A percentile compares a stretch with the other conserved stretches of the same genome.
Evolutionary conservation across 768 basidiomycete species (phyloP).

Genomic region (Paxillus rubicundulus): DNA sequence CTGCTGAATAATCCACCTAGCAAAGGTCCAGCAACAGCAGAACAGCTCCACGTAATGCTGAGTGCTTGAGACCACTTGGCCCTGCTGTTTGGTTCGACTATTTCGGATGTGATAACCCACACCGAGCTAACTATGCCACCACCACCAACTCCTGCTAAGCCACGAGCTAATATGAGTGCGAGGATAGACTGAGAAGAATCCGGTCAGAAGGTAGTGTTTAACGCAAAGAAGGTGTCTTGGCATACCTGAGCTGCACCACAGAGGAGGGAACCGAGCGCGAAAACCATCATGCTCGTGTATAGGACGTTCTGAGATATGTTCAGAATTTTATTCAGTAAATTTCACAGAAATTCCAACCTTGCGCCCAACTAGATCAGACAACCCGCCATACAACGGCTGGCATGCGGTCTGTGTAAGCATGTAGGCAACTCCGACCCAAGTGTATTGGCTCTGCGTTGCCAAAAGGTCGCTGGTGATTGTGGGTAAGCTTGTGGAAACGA

Average conservation of each 20-base stretch:
- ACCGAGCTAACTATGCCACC: conserved; percentile 85
- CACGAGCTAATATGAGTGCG: conserved; percentile 68
- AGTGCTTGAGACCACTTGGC: conserved; percentile 86
- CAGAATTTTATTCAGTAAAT: conserved; percentile 1
- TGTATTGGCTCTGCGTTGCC: conserved; percentile 71
- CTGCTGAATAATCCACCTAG: conserved; percentile 82
- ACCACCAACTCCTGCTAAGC: conserved; percentile 74
- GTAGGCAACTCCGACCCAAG: conserved; percentile 84
- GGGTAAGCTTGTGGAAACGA: conserved; percentile 82
- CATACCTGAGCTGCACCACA: conserved; percentile 72
- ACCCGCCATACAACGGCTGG: conserved; percentile 77
- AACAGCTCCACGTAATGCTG: conserved; percentile 84
- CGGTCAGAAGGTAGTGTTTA: conserved; percentile 15
- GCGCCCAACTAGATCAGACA: conserved; percentile 78
- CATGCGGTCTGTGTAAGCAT: conserved; percentile 85
- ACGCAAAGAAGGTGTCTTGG: conserved; percentile 13
- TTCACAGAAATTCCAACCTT: conserved; percentile 48
- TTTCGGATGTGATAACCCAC: conserved; percentile 84
- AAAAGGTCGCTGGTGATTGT: conserved; percentile 71
- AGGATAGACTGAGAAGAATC: conserved; percentile 34
- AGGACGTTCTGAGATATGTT: conserved; percentile 51
- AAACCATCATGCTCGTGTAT: conserved; percentile 70
- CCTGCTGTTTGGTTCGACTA: conserved; percentile 66
- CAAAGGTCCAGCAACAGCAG: conserved; percentile 78
- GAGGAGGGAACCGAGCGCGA: conserved; percentile 74